These are phyloP conservation scores for Syzygium aqueum DNA, from an alignment of 345 rosid species.

Conservation along the genomic window DNA sequence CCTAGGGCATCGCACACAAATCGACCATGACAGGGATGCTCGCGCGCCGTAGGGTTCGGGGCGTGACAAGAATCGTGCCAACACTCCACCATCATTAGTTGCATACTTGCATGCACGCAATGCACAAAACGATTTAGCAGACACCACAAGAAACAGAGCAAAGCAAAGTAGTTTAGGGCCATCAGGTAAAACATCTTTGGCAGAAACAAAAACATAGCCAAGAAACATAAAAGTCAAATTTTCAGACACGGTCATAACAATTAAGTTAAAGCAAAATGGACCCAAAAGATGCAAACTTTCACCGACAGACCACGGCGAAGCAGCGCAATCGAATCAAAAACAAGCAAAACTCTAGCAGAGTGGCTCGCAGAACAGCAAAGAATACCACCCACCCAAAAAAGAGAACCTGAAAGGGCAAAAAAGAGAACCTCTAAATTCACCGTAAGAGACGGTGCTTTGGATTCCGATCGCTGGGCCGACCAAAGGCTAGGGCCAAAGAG, in stretches of 20 bases:
- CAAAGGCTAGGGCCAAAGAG: too few species aligned
- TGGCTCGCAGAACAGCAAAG: neutral
- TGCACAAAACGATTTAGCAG: neutral
- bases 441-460: conserved; percentile 69
- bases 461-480: conserved; percentile 19
- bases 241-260: neutral
- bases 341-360: neutral
- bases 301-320: neutral
- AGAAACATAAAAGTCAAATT: neutral
- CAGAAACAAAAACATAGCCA: neutral
- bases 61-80: too few species aligned
- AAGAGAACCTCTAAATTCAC: conserved; percentile 3
- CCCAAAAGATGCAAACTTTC: neutral
- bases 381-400: neutral
- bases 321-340: neutral
- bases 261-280: neutral
- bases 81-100: neutral
- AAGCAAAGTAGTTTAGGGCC: neutral
- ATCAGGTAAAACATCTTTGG: neutral
- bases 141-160: neutral
- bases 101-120: neutral
- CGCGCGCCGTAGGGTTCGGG: too few species aligned
- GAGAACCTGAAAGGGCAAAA: neutral
- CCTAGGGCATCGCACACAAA: too few species aligned
- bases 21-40: too few species aligned